Base-by-base conservation (phyloP, 148 eudicot genomes). In the Arbutus unedo region DNA sequence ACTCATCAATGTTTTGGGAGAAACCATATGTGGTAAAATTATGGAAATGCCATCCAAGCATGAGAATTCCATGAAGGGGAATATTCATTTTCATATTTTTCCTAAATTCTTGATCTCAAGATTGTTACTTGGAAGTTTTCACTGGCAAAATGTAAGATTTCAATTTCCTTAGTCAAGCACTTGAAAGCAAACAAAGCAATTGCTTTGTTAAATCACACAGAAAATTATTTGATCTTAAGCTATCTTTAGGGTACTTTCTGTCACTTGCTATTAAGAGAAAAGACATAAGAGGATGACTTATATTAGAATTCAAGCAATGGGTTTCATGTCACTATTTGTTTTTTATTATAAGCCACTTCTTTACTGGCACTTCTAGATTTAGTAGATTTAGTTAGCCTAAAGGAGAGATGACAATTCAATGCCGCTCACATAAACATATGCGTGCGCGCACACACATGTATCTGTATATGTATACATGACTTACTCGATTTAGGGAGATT, bases 221-320 rank as follows among this genome's bases (percentile, higher is more conserved):
- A 19, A 25, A n/a, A 77, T 43, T 19, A 62, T 78, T 78, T 47
- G 72, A 21, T 19, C 3, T 45, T 45, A 15, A 44, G 73, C 38
- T 47, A 19, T 47, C 80, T 56, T 62, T 56, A 64, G 83, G 75
- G 19, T 75, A 67, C 76, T 45, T 67, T 4, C 23, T 44, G n/a
- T 43, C 44, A 31, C 74, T 77, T 59, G 79, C 76, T 51, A 74
- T 13, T 64, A 55, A 25, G 13, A 38, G 51, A 82, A 74, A 41
- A 74, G 77, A 67, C 38, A 67, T 74, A 62, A 19, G 43, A 31
- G 55, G 10, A 44, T 83, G 68, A 82, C 83, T 86, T 88, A 87
- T 56, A 82, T 86, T 88, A 14, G 53, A 86, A 80, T 83, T 80
- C 79, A 88, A 88, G 90, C 68, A 62, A 85, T 16, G 79, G 50